phyloP scores from a whole-genome alignment of 768 basidiomycete species.

The Hydnomerulius pinastri region DNA sequence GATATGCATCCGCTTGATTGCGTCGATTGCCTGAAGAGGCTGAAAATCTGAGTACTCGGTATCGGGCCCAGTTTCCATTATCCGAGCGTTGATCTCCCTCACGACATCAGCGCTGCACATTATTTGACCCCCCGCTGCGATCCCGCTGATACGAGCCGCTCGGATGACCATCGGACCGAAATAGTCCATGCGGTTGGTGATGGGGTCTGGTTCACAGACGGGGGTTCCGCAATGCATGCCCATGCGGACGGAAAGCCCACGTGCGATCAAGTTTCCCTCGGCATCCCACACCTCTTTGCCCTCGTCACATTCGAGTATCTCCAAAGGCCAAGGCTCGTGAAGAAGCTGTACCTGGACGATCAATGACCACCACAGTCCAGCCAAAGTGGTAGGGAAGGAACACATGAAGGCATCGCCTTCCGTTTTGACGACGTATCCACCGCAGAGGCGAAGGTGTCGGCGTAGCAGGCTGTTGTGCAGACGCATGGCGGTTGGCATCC shows the following conservation, averaged over 20 bases:
- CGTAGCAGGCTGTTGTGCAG: constrained; percentile 88
- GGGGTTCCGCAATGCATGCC: constrained; percentile 94
- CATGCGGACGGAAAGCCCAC: constrained; percentile 95
- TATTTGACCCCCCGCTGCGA: constrained; percentile 91
- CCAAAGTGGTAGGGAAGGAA: constrained; percentile 86
- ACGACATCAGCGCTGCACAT: constrained; percentile 88
- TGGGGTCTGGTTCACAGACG: constrained; percentile 86
- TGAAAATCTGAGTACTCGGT: constrained; percentile 64
- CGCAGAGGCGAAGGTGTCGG: constrained; percentile 82
- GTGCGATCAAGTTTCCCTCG: constrained; percentile 67
- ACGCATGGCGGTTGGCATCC: constrained; percentile 92
- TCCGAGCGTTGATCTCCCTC: constrained; percentile 69
- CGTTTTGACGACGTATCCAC: constrained; percentile 98
- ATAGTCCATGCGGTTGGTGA: constrained; percentile 96
- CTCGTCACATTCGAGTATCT: constrained; percentile 91
- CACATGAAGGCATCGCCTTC: constrained; percentile 99
- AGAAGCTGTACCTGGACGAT: constrained; percentile 84
- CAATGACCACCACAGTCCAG: constrained; percentile 89
- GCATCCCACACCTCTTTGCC: constrained; percentile 77
- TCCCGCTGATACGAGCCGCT: constrained; percentile 78
- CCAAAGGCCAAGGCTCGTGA: constrained; percentile 85
- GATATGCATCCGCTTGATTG: constrained; percentile 71
- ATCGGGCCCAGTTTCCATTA: constrained; percentile 54
- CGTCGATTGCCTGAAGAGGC: constrained; percentile 65
- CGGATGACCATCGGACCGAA: constrained; percentile 97